Evolutionary conservation across 2,329 filamentous ascomycete species (phyloP).

Genomic region (Rutstroemia sp.): DNA sequence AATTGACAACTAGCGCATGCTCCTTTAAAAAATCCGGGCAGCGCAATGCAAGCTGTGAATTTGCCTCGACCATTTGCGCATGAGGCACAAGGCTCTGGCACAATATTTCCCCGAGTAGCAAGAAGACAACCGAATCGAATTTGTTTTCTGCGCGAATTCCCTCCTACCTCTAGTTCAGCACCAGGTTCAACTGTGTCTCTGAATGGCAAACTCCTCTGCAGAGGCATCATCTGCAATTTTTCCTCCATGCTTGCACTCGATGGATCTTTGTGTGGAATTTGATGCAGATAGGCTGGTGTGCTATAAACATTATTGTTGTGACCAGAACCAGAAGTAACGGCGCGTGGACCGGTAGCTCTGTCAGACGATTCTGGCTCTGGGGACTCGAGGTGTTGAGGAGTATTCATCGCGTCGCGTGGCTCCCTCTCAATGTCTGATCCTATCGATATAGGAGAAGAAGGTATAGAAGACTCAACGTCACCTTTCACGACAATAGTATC

Average conservation of each 20-base stretch:
- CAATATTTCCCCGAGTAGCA: conserved; percentile 26
- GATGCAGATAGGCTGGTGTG: conserved; percentile 6
- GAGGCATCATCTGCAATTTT: conserved; percentile 26
- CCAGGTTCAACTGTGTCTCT: conserved; percentile 25
- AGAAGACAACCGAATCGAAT: conserved; percentile 29
- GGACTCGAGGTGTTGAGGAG: conserved; percentile 23
- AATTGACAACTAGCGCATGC: conserved; percentile 29
- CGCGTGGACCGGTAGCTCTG: not conserved
- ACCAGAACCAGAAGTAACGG: not conserved
- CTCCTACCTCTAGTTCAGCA: conserved; percentile 27
- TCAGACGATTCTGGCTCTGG: conserved; percentile 16
- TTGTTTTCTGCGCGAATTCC: conserved; percentile 28
- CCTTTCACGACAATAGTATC: conserved; percentile 23
- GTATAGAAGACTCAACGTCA: conserved; percentile 17
- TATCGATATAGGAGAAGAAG: conserved; percentile 20
- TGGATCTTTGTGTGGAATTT: conserved; percentile 6
- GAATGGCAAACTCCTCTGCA: conserved; percentile 25
- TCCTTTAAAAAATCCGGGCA: conserved; percentile 30
- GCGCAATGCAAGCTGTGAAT: conserved; percentile 26
- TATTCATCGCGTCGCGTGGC: conserved; percentile 12
- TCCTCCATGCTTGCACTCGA: conserved; percentile 25
- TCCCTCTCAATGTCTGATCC: conserved; percentile 9
- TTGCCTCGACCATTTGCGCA: conserved; percentile 29
- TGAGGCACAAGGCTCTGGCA: conserved; percentile 21
- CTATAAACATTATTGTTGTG: not conserved